Conservation (phyloP, 352 stramenopile species). For the Phytophthora ohioensis region DNA sequence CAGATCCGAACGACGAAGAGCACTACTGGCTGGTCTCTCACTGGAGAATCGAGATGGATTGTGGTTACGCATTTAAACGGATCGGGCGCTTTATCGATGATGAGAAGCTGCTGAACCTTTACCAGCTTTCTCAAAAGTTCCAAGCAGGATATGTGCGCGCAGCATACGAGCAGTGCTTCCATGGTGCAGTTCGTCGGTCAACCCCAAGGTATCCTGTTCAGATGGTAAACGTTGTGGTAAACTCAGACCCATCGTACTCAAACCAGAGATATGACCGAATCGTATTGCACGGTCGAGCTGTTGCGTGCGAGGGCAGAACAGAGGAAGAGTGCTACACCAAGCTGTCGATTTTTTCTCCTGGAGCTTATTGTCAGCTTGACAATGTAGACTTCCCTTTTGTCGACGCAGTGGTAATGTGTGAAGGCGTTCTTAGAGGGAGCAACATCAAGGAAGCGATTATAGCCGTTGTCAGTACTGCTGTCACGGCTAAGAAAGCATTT, state of each 20-base stretch:
- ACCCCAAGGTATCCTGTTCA: constrained; percentile 21
- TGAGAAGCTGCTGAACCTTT: constrained; percentile 11
- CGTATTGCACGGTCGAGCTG: constrained; percentile 14
- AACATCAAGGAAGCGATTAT: constrained; percentile 33
- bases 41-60: constrained; percentile 33
- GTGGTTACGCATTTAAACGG: constrained; percentile 32
- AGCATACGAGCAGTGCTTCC: constrained; percentile 33
- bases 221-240: constrained; percentile 35
- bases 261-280: constrained; percentile 42
- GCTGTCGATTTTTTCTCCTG: constrained; percentile 13
- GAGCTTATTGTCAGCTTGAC: constrained; percentile 31
- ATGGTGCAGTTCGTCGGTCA: constrained; percentile 25
- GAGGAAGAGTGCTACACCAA: constrained; percentile 26
- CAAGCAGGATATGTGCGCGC: constrained; percentile 25
- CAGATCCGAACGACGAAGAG: constrained; percentile 27
- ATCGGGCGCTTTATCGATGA: constrained; percentile 27
- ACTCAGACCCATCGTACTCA: constrained; percentile 30
- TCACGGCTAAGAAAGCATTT: constrained; percentile 29
- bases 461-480: constrained; percentile 27
- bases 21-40: constrained; percentile 25
- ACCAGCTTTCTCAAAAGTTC: constrained; percentile 25
- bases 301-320: constrained; percentile 16
- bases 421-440: constrained; percentile 29
- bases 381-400: constrained; percentile 24
- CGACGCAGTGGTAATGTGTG: constrained; percentile 34